A percentile compares a stretch with the other conserved stretches of the same genome.
Conservation (phyloP, 1,284 basidiomycete genomes). For the Ustilago loliicola region DNA sequence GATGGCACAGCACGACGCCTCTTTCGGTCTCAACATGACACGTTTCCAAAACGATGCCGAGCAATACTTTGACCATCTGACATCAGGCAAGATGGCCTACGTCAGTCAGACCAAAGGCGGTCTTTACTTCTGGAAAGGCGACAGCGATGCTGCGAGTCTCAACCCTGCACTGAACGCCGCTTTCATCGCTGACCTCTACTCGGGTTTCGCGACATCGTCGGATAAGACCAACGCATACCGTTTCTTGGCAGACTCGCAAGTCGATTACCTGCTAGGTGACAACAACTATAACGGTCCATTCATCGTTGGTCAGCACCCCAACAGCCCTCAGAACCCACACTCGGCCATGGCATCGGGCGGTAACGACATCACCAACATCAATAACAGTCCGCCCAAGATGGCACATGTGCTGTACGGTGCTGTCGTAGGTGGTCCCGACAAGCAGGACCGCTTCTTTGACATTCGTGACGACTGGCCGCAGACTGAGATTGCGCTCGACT, state of each 20-base stretch:
- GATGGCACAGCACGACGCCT: constrained; percentile 71
- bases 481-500: constrained; percentile 78
- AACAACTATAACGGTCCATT: constrained; percentile 88
- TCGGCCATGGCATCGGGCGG: constrained; percentile 88
- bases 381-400: constrained; percentile 79
- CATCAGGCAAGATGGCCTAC: constrained; percentile 74
- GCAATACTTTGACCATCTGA: constrained; percentile 80
- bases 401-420: constrained; percentile 86
- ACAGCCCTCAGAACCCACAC: constrained; percentile 89
- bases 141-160: constrained; percentile 82
- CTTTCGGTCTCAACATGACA: constrained; percentile 77
- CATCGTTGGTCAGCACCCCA: constrained; percentile 86
- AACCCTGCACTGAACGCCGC: constrained; percentile 89
- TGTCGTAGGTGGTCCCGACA: constrained; percentile 86
- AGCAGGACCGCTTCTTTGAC: constrained; percentile 82
- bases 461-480: constrained; percentile 85
- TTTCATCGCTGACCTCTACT: constrained; percentile 83
- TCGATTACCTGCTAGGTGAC: constrained; percentile 85
- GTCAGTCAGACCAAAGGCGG: constrained; percentile 75
- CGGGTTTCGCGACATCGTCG: constrained; percentile 74
- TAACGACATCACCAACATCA: constrained; percentile 76
- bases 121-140: constrained; percentile 82
- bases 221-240: constrained; percentile 78
- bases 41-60: constrained; percentile 82
- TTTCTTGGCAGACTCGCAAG: constrained; percentile 80